Evolutionary conservation across 169 alveolate species (phyloP), one percentile per base, ranked within the genome.

Genomic region (Amoebophrya sp.): DNA sequence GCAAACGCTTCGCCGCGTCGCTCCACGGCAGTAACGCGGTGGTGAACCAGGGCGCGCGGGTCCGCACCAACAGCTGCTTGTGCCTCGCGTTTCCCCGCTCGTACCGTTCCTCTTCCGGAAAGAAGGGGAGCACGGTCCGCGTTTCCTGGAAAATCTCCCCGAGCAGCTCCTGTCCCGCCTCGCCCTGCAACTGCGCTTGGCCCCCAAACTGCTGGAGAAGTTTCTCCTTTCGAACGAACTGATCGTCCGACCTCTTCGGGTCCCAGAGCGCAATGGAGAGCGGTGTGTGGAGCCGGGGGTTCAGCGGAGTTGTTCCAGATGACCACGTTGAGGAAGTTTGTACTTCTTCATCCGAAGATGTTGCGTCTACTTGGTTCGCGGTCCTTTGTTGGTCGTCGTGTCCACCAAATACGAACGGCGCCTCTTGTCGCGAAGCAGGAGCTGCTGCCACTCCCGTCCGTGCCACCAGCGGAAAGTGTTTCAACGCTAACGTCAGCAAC

Each of bases 1-100:
- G 83, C 83, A 66, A 25, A 2, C 32, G 12, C 29, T 25, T 25
- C 39, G 38, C 0, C 83, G 32, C 83, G 18, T 66, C 83, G 38
- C 39, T 25, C 83, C 83, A 66, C 7, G 83, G 83, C 12, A 66
- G 35, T 25, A 66, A 1, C 10, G 83, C 83, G 35, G 83, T 66
- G 10, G 83, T 66, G 32, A 66, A 66, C 83, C 83, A 66, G 18
- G 83, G 83, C n/a, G n/a, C n/a, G n/a, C n/a, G n/a, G n/a, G n/a
- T n/a, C n/a, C n/a, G n/a, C n/a, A 47, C 66, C 29, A 47, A 47
- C 29, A 47, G 18, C 7, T 18, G 66, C 18, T 47, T 47, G 7
- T 47, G n/a, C n/a, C n/a, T n/a, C n/a, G n/a, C n/a, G n/a, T n/a
- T n/a, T n/a, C n/a, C n/a, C n/a, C n/a, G n/a, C n/a, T n/a, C n/a